Percentiles rank a stretch among this genome's conserved stretches.
Evolutionary conservation across 1,139 yeast species (phyloP).

Genomic region (Pichia sorboxylosa): DNA sequence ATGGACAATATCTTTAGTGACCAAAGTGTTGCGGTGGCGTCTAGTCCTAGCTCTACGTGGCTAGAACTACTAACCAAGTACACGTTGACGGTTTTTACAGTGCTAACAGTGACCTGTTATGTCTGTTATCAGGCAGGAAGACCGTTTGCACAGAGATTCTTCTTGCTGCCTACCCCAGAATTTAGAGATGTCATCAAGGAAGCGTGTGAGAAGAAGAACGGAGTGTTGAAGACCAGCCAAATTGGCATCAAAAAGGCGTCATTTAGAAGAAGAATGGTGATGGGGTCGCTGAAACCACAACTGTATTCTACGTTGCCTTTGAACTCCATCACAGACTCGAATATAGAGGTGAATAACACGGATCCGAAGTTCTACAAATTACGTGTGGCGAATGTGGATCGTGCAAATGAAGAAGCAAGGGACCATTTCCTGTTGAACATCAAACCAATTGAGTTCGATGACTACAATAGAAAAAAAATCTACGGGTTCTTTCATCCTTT

Average conservation of each 20-base stretch:
- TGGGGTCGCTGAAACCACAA: constrained; percentile 36
- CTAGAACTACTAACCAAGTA: background rate
- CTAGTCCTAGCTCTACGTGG: background rate
- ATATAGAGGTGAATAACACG: constrained; percentile 10
- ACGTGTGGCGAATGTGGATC: constrained; percentile 20
- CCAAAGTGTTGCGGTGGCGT: background rate
- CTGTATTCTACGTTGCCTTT: constrained; percentile 32
- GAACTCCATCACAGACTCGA: constrained; percentile 5
- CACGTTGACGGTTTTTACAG: background rate
- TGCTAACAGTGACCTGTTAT: constrained; percentile 1
- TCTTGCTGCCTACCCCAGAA: constrained; percentile 34
- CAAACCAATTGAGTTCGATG: constrained; percentile 28
- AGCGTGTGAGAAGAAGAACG: constrained; percentile 27
- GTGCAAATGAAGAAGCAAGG: constrained; percentile 9
- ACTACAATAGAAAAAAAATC: constrained; percentile 32
- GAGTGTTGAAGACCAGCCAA: constrained; percentile 10
- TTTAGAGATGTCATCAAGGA: constrained; percentile 32
- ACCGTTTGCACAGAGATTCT: constrained; percentile 26
- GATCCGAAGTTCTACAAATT: constrained; percentile 11
- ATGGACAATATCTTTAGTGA: constrained; percentile 1
- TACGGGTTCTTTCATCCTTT: constrained; percentile 93
- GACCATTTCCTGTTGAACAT: constrained; percentile 12
- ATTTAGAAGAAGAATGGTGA: constrained; percentile 33
- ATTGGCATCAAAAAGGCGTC: constrained; percentile 30
- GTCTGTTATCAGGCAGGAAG: constrained; percentile 12